A percentile compares a stretch with the other conserved stretches of the same genome.
Evolutionary conservation across 2,329 filamentous ascomycete species (phyloP).

Genomic region (Xylaria sp.): DNA sequence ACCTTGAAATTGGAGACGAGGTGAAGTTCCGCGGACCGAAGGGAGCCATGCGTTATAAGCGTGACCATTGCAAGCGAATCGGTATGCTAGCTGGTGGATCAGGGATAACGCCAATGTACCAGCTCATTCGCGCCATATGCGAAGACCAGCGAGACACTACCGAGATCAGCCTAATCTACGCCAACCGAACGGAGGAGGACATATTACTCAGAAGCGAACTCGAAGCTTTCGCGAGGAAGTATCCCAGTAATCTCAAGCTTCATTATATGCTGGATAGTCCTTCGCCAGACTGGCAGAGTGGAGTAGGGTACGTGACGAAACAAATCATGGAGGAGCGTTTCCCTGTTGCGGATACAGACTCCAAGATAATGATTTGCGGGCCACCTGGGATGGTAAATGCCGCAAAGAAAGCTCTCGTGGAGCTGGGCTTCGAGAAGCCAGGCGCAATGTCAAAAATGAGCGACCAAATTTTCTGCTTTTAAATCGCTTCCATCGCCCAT

Average conservation of each 20-base stretch:
- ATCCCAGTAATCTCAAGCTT: conserved; percentile 64
- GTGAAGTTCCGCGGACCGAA: conserved; percentile 66
- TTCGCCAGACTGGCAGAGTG: conserved; percentile 58
- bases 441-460: conserved; percentile 61
- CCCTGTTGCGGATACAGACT: conserved; percentile 56
- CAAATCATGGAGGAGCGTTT: conserved; percentile 61
- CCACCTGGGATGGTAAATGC: conserved; percentile 69
- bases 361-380: conserved; percentile 68
- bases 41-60: conserved; percentile 63
- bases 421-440: conserved; percentile 62
- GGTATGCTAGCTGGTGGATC: conserved; percentile 66
- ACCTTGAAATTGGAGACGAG: conserved; percentile 59
- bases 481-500: background rate
- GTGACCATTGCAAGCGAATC: conserved; percentile 55
- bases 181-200: conserved; percentile 66
- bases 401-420: conserved; percentile 60
- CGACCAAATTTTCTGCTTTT: conserved; percentile 62
- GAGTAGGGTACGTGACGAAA: conserved; percentile 61
- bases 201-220: conserved; percentile 68
- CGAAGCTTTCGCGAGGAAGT: conserved; percentile 61
- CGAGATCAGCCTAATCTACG: conserved; percentile 66
- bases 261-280: conserved; percentile 65
- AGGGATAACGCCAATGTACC: conserved; percentile 67
- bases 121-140: conserved; percentile 71
- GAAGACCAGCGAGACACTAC: conserved; percentile 69